Evolutionary conservation across 2,329 filamentous ascomycete genomes (phyloP), one percentile per base, ranked within the genome.

Genomic region (Aspergillus transmontanensis): DNA sequence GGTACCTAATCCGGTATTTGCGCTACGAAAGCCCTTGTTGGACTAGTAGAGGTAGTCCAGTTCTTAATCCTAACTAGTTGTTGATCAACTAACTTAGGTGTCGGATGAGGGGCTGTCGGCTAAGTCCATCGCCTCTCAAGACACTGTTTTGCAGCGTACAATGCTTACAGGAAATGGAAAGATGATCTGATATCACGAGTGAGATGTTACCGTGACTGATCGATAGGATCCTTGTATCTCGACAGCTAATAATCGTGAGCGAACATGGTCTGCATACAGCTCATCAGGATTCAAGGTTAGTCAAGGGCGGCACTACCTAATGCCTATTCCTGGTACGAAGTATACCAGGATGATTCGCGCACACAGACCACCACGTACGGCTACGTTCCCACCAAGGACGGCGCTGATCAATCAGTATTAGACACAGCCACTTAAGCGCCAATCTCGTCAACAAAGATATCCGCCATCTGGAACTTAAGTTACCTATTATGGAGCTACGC

Each of bases 381-480:
- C 30, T 50, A 6, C 57, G 48, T 51, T 34, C 34, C 23, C 19
- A 41, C 41, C 21, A 28, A 16, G 23, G 21, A n/a, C 10, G 7
- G 26, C 16, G 26, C 16, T 51, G 48, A 51, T 51, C 48, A 51
- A 51, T 32, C 48, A 51, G 28, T n/a, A 32, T 16, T 11, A 51
- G 21, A 51, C 48, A 32, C 48, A 21, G 28, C 48, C 48, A 32
- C 48, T 51, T 32, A 34, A 51, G 48, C 48, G 59, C 62, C 57
- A 46, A 57, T 53, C 43, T 57, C 45, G 55, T 57, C 48, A 45
- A 55, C 39, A 50, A 57, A 55, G 55, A 54, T 43, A 26, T 56
- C 63, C 36, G 43, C 32, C 36, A n/a, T 32, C 28, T 51, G 46
- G 21, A 36, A 36, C 46, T 50, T 26, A 11, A 30, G 41, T 57